Evolutionary conservation across 2,329 filamentous ascomycete species (phyloP), one percentile per base, ranked within the genome.

Genomic region (Talaromyces sp.): DNA sequence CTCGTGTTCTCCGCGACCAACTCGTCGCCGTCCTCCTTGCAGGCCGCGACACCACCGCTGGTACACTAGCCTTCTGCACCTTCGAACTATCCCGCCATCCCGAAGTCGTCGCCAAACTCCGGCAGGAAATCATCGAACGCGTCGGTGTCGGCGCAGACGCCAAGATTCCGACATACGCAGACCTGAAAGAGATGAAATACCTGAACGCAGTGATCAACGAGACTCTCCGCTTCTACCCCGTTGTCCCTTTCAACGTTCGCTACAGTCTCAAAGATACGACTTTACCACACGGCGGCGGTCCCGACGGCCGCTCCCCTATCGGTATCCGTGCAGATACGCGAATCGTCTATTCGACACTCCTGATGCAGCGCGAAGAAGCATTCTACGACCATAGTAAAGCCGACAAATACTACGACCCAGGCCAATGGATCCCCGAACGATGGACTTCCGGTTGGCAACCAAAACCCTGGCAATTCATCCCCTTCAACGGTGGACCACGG

Each of bases 101-200:
- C 0, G 76, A 82, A 2, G 78, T 82, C 2, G 81, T 89, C 3
- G 69, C 76, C 53, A 88, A 84, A 68, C 79, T 96, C 15, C 81
- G 89, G 63, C 90, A 91, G 0, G 76, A 83, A 2, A 80, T 84
- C 22, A 73, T 77, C 22, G 91, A 96, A 72, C 91, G 96, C 0
- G 81, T 96, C 4, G 91, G 91, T 1, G 71, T 81, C 6, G 76
- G 83, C 13, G 74, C 80, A 5, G 75, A 79, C 3, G 78, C 78
- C 9, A 65, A 62, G 11, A 74, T 71, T 53, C 73, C 71, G 0
- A 91, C 87, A 0, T 96, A 95, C 71, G 81, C 84, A 11, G 84
- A 96, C 68, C 80, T 96, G 60, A 96, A 96, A 78, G 81, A 81
- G 63, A 96, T 96, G 91, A 87, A 88, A 66, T 96, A 93, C 70